A percentile compares a stretch with the other conserved stretches of the same genome.
phyloP scores from a whole-genome alignment of 805 yeast genomes.

The Teunomyces pallodes region DNA sequence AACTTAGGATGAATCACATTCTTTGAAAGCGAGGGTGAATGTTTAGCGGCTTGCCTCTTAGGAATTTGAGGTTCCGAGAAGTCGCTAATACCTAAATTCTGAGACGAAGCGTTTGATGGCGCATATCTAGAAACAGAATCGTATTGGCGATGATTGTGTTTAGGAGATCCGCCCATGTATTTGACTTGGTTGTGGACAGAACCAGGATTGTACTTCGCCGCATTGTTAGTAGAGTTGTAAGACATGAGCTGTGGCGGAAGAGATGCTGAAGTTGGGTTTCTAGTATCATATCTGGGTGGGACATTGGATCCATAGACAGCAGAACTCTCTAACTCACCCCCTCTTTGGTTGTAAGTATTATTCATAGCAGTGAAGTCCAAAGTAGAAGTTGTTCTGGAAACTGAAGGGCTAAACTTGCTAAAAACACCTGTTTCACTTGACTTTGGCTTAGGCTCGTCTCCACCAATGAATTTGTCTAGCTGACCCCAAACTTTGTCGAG shows the following conservation, averaged over 20 bases:
- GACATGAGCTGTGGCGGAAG: constrained; percentile 6
- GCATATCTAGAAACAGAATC: constrained; percentile 14
- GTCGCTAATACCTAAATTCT: constrained; percentile 9
- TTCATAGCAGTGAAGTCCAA: constrained; percentile 30
- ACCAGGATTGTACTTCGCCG: constrained; percentile 6
- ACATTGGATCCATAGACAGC: constrained; percentile 5
- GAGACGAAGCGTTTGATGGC: constrained; percentile 22
- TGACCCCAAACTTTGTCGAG: constrained; percentile 88
- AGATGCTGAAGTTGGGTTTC: constrained; percentile 1
- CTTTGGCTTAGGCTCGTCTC: constrained; percentile 48
- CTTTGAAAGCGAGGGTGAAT: constrained; percentile 2
- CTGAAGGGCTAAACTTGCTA: constrained; percentile 66
- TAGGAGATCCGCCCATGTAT: constrained; percentile 2
- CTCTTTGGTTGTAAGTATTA: constrained; percentile 2
- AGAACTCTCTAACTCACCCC: constrained; percentile 7
- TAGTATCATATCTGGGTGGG: constrained; percentile 9
- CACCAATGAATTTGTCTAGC: constrained; percentile 87
- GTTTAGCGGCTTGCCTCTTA: constrained; percentile 2
- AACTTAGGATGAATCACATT: neutral
- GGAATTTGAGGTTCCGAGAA: constrained; percentile 6
- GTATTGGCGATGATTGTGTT: neutral
- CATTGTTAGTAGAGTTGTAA: constrained; percentile 4
- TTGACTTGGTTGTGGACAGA: constrained; percentile 1
- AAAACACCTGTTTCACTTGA: constrained; percentile 54
- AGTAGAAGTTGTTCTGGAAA: constrained; percentile 54